Evolutionary conservation across 2,329 filamentous ascomycete species (phyloP).

Genomic region (Capronia coronata): DNA sequence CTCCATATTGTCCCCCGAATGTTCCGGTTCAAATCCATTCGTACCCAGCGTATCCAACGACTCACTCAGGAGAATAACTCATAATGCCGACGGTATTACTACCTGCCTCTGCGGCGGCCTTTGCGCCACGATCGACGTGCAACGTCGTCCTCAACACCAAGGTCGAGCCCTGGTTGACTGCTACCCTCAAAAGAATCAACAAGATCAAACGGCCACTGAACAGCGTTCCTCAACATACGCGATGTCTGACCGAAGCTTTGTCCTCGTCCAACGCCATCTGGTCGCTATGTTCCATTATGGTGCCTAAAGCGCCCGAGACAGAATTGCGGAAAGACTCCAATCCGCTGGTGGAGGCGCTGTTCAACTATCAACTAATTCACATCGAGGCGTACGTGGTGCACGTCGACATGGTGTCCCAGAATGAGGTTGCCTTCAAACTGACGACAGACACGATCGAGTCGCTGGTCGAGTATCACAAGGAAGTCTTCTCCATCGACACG

Average conservation of each 20-base stretch:
- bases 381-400: conserved; percentile 97
- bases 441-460: conserved; percentile 89
- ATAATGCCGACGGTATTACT: conserved; percentile 88
- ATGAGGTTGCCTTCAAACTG: conserved; percentile 97
- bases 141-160: conserved; percentile 90
- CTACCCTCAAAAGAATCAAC: conserved; percentile 94
- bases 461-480: conserved; percentile 92
- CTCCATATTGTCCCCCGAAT: conserved; percentile 28
- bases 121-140: conserved; percentile 86
- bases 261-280: conserved; percentile 88
- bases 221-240: conserved; percentile 89
- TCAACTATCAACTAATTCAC: conserved; percentile 89
- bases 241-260: conserved; percentile 89
- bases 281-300: conserved; percentile 87
- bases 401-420: conserved; percentile 96
- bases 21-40: conserved; percentile 7
- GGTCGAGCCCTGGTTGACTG: conserved; percentile 87
- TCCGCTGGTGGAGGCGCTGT: conserved; percentile 75
- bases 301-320: conserved; percentile 79
- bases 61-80: conserved; percentile 17
- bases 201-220: conserved; percentile 94
- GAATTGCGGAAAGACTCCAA: conserved; percentile 77
- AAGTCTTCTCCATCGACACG: conserved; percentile 85
- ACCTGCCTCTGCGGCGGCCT: conserved; percentile 91
- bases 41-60: neutral